Evolutionary conservation across 2,329 filamentous ascomycete genomes (phyloP).

Genomic region (Colletotrichum tropicale): DNA sequence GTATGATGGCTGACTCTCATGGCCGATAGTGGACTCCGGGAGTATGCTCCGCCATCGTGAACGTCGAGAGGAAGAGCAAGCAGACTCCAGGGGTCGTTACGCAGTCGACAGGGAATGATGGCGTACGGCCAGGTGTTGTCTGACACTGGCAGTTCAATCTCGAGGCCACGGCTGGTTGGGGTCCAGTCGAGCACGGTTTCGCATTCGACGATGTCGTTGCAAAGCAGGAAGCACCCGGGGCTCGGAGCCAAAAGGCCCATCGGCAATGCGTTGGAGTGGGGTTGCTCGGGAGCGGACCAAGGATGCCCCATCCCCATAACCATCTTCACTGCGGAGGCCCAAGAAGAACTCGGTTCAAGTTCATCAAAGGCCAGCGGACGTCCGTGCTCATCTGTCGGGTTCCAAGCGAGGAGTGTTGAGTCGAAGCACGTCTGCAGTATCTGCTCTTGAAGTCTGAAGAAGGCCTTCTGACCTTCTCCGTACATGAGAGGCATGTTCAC

Average conservation of each 20-base stretch:
- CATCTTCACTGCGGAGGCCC: not conserved
- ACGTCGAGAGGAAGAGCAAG: not conserved
- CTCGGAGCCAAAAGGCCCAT: not conserved
- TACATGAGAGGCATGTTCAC: not conserved
- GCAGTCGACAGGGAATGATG: not conserved
- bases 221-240: not conserved
- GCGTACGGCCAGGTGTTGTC: not conserved
- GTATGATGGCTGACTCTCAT: not conserved
- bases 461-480: not conserved
- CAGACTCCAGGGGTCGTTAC: not conserved
- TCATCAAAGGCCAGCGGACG: not conserved
- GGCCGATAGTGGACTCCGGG: fast-evolving
- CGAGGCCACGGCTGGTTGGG: not conserved
- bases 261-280: not conserved
- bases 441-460: not conserved
- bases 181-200: not conserved
- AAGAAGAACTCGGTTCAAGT: not conserved
- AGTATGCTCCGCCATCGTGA: not conserved
- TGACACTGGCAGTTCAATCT: not conserved
- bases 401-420: not conserved
- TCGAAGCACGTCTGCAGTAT: not conserved
- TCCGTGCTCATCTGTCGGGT: not conserved
- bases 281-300: not conserved
- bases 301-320: not conserved
- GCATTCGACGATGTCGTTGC: not conserved